Percentiles rank a stretch among this genome's conserved stretches.
These are phyloP conservation scores for Kazachstania martiniae DNA, from an alignment of 805 yeast species.

Conservation along the genomic window DNA sequence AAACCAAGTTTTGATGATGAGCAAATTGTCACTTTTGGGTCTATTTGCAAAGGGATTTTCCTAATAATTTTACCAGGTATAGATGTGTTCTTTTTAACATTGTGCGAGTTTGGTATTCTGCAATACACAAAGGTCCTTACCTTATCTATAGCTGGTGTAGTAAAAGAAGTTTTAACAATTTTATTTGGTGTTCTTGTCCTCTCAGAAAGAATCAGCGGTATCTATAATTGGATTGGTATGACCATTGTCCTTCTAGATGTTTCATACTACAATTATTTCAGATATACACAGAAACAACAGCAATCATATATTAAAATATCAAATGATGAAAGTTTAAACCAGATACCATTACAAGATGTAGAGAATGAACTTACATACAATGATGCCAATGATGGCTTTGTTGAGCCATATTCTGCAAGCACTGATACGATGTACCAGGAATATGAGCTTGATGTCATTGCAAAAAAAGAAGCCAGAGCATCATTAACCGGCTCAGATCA, in stretches of 20 bases:
- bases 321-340: neutral
- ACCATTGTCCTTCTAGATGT: slow-evolving; percentile 68
- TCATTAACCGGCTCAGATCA: too few species aligned
- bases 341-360: neutral
- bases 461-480: neutral
- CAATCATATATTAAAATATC: slow-evolving; percentile 1
- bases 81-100: slow-evolving; percentile 80
- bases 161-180: slow-evolving; percentile 84
- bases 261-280: slow-evolving; percentile 66
- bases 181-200: slow-evolving; percentile 54
- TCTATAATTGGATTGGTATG: slow-evolving; percentile 65
- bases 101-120: slow-evolving; percentile 75
- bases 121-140: slow-evolving; percentile 79
- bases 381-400: too few species aligned
- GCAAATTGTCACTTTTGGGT: slow-evolving; percentile 3
- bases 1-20: slow-evolving; percentile 6
- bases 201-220: slow-evolving; percentile 53
- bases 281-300: slow-evolving; percentile 28
- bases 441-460: slow-evolving; percentile 5
- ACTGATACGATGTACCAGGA: slow-evolving; percentile 5
- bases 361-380: neutral
- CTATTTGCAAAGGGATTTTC: slow-evolving; percentile 42
- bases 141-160: slow-evolving; percentile 80
- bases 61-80: slow-evolving; percentile 73
- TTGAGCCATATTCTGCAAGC: slow-evolving; percentile 3